A percentile compares a stretch with the other conserved stretches of the same genome.
phyloP scores from a whole-genome alignment of 257 asterid species.

The Jasminum sambac region DNA sequence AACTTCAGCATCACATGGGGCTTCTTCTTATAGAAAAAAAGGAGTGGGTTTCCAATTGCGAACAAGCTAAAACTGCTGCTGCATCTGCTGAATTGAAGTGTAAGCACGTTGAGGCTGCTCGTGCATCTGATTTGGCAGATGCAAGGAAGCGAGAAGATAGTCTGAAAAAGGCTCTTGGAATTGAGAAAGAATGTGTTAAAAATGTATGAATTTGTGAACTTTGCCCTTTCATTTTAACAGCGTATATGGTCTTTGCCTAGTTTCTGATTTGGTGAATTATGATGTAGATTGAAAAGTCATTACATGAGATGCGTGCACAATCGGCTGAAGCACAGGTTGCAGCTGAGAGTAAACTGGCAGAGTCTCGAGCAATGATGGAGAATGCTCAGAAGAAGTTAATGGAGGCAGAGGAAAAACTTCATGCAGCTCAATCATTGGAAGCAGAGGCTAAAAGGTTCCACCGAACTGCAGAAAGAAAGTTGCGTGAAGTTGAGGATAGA shows the following conservation, averaged over 20 bases:
- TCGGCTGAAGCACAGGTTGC: slow-evolving; percentile 84
- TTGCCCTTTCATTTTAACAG: slow-evolving; percentile 1
- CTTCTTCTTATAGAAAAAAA: slow-evolving; percentile 83
- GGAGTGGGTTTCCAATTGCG: slow-evolving; percentile 75
- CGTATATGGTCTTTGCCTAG: neutral
- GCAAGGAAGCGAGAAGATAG: slow-evolving; percentile 77
- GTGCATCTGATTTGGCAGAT: slow-evolving; percentile 53
- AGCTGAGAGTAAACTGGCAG: slow-evolving; percentile 67
- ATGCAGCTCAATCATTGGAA: slow-evolving; percentile 78
- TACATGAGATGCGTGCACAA: slow-evolving; percentile 96
- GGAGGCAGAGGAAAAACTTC: slow-evolving; percentile 72
- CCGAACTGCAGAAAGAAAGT: slow-evolving; percentile 82
- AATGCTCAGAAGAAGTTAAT: slow-evolving; percentile 63
- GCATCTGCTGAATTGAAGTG: slow-evolving; percentile 65
- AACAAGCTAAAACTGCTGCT: slow-evolving; percentile 58
- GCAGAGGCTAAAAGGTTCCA: slow-evolving; percentile 82
- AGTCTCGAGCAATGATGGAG: slow-evolving; percentile 69
- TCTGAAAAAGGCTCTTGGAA: slow-evolving; percentile 81
- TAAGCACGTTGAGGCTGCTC: slow-evolving; percentile 70
- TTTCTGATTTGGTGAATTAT: slow-evolving; percentile 19
- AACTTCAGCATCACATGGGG: slow-evolving; percentile 97
- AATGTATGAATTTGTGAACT: slow-evolving; percentile 46
- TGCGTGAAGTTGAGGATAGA: slow-evolving; percentile 86
- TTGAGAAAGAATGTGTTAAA: slow-evolving; percentile 92
- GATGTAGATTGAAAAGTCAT: slow-evolving; percentile 83